Base-by-base conservation (phyloP, 139 green algal species). In the Desmodesmus armatus region DNA sequence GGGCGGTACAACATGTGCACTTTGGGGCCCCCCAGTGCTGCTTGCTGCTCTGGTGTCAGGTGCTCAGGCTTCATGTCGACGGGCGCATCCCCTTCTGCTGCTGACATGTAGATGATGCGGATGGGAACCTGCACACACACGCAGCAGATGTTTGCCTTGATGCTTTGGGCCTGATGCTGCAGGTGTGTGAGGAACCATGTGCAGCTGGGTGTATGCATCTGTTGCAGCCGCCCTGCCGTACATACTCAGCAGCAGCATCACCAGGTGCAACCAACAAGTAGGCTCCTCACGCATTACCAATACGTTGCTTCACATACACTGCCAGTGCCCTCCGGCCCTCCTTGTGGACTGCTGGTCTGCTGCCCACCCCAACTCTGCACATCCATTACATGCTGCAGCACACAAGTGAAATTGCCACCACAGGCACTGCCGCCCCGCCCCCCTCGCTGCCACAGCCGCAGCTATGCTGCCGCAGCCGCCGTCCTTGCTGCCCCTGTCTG, bases 1-100 rank as follows among this genome's bases (percentile, higher is more conserved):
- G 83, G 83, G n/a, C 83, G 75, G 77, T 83, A 83, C 58, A 83
- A 58, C 77, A 83, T 72, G 77, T 83, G 77, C 77, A 83, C 77
- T 41, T 62, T 83, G 58, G 77, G 21, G 3, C 25, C 13, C n/a
- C 58, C 77, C 29, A 58, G n/a, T 74, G 73, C 73, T 40, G 53
- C 44, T 49, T 80, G 73, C 73, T 83, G 15, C 58, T 63, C 27
- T 31, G 58, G 3, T 23, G 58, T 83, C 11, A 74, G 29, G 27
- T 58, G 58, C 77, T 83, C 77, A 3, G 77, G 77, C 77, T 60
- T 55, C 35, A 83, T 58, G 40, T 83, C 77, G 35, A 83, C 77
- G 11, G 74, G 39, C 29, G 58, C 60, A 13, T n/a, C 58, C 58
- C 74, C 77, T 47, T 53, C 55, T 35, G n/a, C 40, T 37, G 27